Evolutionary conservation across 108 stramenopile genomes (phyloP), one percentile per base, ranked within the genome.

Genomic region (Nannochloropsis gaditana): DNA sequence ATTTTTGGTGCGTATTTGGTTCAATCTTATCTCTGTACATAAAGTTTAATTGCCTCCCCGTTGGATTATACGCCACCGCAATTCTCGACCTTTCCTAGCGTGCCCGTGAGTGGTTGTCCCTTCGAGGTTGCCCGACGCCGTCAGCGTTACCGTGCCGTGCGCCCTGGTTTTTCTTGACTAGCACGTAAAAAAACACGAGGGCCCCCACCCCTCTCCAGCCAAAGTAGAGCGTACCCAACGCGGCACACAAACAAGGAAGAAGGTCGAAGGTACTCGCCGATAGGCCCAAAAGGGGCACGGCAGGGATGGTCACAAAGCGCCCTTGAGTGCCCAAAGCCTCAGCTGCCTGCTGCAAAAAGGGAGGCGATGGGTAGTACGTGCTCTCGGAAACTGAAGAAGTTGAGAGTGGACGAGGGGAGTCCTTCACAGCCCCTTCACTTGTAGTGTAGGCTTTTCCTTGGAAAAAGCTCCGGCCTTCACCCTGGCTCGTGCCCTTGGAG

Each of bases 311-410:
- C 8, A 73, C 59, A 15, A 73, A 2, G 5, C 59, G 59, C n/a
- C 59, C 59, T n/a, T 73, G 59, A 4, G 59, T 73, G 59, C 59
- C 59, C 59, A 73, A n/a, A 15, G 59, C 59, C n/a, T 73, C 59
- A n/a, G 59, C 59, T 73, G 59, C 59, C n/a, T 73, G 59, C 59
- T 73, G 59, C 59, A 73, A 73, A n/a, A 73, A n/a, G 59, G 59
- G 59, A 73, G 59, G 59, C 4, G 59, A 73, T 15, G 59, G 59
- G 59, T 73, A 73, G 59, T 73, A 73, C 59, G 59, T 73, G 59
- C 59, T n/a, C n/a, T 6, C 59, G 59, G 59, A 73, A 73, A 31
- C 31, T 31, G 2, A 73, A n/a, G 59, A 73, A 2, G 59, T 15
- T n/a, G 59, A 73, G n/a, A 6, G 59, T 73, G 15, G 59, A n/a